A percentile compares a stretch with the other conserved stretches of the same genome.
Evolutionary conservation across 176 grass and related monocot species (phyloP).

Genomic region (Avena sativa): DNA sequence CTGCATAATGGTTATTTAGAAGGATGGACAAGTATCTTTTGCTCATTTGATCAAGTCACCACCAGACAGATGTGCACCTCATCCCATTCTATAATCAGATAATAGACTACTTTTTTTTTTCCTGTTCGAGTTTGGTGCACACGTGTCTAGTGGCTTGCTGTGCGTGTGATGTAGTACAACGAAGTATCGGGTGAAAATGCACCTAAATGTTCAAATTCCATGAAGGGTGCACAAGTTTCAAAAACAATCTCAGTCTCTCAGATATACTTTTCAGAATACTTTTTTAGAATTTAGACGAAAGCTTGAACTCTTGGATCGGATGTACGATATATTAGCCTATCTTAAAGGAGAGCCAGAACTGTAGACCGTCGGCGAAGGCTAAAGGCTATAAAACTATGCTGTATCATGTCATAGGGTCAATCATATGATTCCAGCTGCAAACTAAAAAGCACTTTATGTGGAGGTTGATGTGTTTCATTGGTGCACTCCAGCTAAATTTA

Average conservation of each 20-base stretch:
- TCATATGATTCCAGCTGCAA: background rate
- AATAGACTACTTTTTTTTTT: background rate
- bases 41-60: constrained; percentile 41
- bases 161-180: background rate
- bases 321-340: background rate
- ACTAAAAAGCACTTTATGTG: background rate
- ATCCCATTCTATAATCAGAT: constrained; percentile 14
- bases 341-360: background rate
- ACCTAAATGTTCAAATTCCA: background rate
- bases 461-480: background rate
- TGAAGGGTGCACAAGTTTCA: background rate
- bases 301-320: background rate
- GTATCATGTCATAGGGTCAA: background rate
- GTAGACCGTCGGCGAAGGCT: background rate
- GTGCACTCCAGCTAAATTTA: constrained; percentile 1
- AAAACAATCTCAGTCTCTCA: background rate
- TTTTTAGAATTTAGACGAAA: background rate
- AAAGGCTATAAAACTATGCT: background rate
- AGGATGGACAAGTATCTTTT: constrained; percentile 44
- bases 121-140: constrained; percentile 16
- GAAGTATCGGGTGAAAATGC: background rate
- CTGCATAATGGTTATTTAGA: constrained; percentile 37
- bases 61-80: constrained; percentile 28
- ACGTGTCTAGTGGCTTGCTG: background rate
- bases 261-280: background rate